These are phyloP conservation scores for Globisporangium rhizosaccharum DNA, from an alignment of 352 stramenopile species.

Conservation along the genomic window DNA sequence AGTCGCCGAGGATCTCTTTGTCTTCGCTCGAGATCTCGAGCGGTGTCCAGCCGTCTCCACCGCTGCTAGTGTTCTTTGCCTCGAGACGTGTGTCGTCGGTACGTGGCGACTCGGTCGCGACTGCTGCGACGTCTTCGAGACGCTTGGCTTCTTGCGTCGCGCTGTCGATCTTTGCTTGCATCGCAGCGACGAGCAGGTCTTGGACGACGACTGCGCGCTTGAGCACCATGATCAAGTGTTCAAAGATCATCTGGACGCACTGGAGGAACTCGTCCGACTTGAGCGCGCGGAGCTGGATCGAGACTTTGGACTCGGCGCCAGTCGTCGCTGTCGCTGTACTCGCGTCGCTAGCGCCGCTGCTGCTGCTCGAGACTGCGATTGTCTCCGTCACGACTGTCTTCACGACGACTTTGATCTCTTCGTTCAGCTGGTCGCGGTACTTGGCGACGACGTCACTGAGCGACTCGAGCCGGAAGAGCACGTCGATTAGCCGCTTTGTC, in stretches of 20 bases:
- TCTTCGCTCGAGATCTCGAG: constrained; percentile 37
- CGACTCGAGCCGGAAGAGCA: constrained; percentile 72
- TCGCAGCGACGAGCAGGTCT: constrained; percentile 56
- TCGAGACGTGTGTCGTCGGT: constrained; percentile 1
- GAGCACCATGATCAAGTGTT: constrained; percentile 79
- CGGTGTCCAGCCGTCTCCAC: constrained; percentile 28
- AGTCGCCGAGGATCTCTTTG: constrained; percentile 54
- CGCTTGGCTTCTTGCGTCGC: constrained; percentile 32
- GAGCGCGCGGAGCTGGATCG: constrained; percentile 68
- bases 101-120: not conserved
- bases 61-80: constrained; percentile 8
- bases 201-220: constrained; percentile 78
- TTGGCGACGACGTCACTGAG: constrained; percentile 64
- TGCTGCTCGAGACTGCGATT: constrained; percentile 61
- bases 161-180: constrained; percentile 67
- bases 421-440: constrained; percentile 77
- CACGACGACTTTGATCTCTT: constrained; percentile 85
- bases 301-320: constrained; percentile 73
- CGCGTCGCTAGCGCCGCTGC: constrained; percentile 18
- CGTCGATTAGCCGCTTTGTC: constrained; percentile 51
- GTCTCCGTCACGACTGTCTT: constrained; percentile 88
- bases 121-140: constrained; percentile 9
- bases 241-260: constrained; percentile 88
- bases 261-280: constrained; percentile 83
- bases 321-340: constrained; percentile 10